Base-by-base conservation (phyloP, 2,329 filamentous ascomycete genomes). In the Monilinia fructicola region DNA sequence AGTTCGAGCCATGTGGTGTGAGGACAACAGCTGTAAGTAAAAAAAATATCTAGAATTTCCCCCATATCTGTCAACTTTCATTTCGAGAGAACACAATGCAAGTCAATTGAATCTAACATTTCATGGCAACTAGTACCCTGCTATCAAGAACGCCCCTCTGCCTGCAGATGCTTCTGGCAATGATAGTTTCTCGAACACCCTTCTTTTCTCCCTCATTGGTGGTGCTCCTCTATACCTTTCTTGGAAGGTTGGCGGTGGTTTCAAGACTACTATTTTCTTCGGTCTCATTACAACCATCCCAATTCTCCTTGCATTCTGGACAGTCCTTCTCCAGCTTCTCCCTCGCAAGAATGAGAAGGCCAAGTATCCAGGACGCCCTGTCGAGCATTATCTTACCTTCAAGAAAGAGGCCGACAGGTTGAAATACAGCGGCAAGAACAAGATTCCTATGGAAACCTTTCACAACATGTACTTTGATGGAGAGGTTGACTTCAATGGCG, bases 391-490 rank as follows among this genome's bases (percentile, higher is more conserved):
- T 82, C 87, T 95, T 72, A 89, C 86, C 69, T 95, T 95, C 84
- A 91, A 92, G 75, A 83, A 82, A 69, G 78, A 82, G 60, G 81
- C 81, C 70, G 84, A 87, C 74, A 79, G 79, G 68, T 77, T 81
- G 74, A 92, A 88, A 80, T 95, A 92, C 81, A 84, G 85, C 73
- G 91, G 91, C 78, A 85, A 84, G 78, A 90, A 85, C 81, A 93
- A 90, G 82, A 92, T 95, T 69, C 89, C 92, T 65, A 90, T 96
- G 83, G 90, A 96, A 82, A 96, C 92, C 31, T 98, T 98, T 84
- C 89, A 96, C 78, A 93, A 97, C 81, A 96, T 94, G 90, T 98
- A 97, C 84, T 96, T 98, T 80, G 90, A 95, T 76, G 92, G 92
- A 67, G 88, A 96, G 67, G 93, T 97, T 70, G 92, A 97, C 74